Conservation (phyloP, 2,329 filamentous ascomycete species). For the Aaosphaeria pasadenensis region DNA sequence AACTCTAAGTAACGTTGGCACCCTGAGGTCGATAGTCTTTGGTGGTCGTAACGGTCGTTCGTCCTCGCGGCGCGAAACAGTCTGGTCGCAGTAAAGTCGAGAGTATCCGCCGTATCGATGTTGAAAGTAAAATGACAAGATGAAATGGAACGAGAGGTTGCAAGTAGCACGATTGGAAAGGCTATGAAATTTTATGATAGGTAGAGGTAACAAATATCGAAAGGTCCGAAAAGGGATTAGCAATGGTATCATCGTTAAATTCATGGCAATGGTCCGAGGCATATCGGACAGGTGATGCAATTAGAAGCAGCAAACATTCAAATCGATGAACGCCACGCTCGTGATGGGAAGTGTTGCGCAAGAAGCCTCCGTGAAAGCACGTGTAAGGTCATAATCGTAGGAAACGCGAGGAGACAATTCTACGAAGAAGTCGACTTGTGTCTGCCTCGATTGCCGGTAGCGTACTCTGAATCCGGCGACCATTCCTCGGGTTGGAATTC, state of each 20-base stretch:
- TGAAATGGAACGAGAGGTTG: neutral
- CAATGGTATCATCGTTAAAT: conserved; percentile 32
- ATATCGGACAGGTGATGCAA: conserved; percentile 22
- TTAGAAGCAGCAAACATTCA: conserved; percentile 23
- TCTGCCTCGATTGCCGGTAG: conserved; percentile 33
- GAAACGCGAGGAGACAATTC: conserved; percentile 6
- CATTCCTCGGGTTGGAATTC: conserved; percentile 54
- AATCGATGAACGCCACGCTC: conserved; percentile 36
- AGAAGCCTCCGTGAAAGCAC: conserved; percentile 23
- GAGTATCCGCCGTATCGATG: conserved; percentile 19
- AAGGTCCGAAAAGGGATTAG: conserved; percentile 30
- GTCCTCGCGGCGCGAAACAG: conserved; percentile 27
- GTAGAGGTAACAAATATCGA: neutral
- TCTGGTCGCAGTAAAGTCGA: conserved; percentile 11
- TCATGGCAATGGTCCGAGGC: conserved; percentile 29
- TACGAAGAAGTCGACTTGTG: conserved; percentile 37
- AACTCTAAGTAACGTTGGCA: conserved; percentile 35
- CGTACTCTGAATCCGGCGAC: conserved; percentile 48
- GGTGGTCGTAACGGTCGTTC: conserved; percentile 35
- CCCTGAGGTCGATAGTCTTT: conserved; percentile 40
- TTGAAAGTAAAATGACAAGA: neutral
- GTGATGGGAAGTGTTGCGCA: conserved; percentile 35
- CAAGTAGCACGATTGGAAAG: no score
- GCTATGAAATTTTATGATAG: neutral
- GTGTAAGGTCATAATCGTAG: conserved; percentile 11